A percentile compares a stretch with the other conserved stretches of the same genome.
These are phyloP conservation scores for Akanthomyces muscarius DNA, from an alignment of 2,329 filamentous ascomycete species.

Conservation along the genomic window DNA sequence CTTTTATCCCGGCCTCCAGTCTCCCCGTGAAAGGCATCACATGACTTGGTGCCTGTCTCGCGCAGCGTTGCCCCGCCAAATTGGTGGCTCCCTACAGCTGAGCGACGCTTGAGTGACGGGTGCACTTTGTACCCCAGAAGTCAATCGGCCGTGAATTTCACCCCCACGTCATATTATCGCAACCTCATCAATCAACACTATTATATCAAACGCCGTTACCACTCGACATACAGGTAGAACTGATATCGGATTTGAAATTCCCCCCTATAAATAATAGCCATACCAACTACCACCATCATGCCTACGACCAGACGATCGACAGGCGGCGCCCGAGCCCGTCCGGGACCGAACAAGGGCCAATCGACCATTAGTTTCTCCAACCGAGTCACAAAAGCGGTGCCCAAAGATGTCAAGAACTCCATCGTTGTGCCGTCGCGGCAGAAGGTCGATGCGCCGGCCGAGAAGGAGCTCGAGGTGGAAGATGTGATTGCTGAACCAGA, in stretches of 20 bases:
- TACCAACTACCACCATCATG: slow-evolving; percentile 31
- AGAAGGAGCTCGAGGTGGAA: slow-evolving; percentile 23
- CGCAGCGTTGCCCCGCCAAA: slow-evolving; percentile 52
- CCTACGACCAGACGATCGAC: slow-evolving; percentile 48
- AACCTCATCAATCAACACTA: background rate
- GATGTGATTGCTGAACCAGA: slow-evolving; percentile 21
- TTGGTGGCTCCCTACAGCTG: slow-evolving; percentile 11
- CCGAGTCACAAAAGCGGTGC: slow-evolving; percentile 51
- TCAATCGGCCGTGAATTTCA: slow-evolving; percentile 13
- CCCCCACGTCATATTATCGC: slow-evolving; percentile 5
- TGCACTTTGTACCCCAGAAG: background rate
- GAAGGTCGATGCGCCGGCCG: slow-evolving; percentile 30
- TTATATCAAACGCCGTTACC: background rate
- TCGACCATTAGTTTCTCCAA: slow-evolving; percentile 56
- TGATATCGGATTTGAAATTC: background rate
- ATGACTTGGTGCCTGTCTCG: slow-evolving; percentile 46
- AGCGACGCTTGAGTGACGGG: background rate
- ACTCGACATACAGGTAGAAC: background rate
- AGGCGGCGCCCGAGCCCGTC: slow-evolving; percentile 33
- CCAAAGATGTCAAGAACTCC: slow-evolving; percentile 46
- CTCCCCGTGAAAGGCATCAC: slow-evolving; percentile 31
- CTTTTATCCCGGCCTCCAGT: background rate
- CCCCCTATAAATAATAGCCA: background rate
- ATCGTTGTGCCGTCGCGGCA: slow-evolving; percentile 32
- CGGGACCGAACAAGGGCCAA: slow-evolving; percentile 42